These are phyloP conservation scores for Colletotrichum paranaense DNA, from an alignment of 2,329 filamentous ascomycete genomes.

Conservation along the genomic window DNA sequence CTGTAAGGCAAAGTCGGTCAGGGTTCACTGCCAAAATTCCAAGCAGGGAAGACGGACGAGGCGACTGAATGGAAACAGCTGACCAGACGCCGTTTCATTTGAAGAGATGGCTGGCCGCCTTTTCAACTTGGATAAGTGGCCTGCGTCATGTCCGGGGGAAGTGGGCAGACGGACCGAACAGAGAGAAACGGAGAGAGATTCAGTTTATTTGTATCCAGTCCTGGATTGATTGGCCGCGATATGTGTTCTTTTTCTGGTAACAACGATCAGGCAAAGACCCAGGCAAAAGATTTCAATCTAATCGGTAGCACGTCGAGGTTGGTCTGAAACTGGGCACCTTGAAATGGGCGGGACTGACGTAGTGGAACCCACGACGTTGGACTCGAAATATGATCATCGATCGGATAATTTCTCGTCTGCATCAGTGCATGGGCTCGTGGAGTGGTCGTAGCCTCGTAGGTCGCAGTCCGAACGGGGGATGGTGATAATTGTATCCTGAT, in stretches of 20 bases:
- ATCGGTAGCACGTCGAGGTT: conserved; percentile 13
- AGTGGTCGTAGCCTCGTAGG: not conserved
- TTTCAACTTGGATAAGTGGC: not conserved
- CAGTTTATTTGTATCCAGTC: conserved; percentile 4
- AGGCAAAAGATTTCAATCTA: conserved; percentile 9
- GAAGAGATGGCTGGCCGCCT: not conserved
- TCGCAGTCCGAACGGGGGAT: not conserved
- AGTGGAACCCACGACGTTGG: conserved; percentile 17
- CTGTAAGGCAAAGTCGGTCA: not conserved
- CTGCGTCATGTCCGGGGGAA: not conserved
- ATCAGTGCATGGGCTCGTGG: not conserved
- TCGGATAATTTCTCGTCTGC: conserved; percentile 6
- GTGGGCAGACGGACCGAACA: not conserved
- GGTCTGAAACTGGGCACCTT: conserved; percentile 13
- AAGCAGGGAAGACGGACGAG: not conserved
- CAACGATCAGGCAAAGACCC: conserved; percentile 1
- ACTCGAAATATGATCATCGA: not conserved
- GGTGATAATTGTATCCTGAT: not conserved
- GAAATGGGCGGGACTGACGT: conserved; percentile 8
- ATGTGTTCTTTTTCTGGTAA: conserved; percentile 15
- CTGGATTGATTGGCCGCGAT: not conserved
- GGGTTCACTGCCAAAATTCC: too few species aligned
- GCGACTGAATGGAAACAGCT: not conserved
- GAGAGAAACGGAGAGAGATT: not conserved
- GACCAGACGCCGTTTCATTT: not conserved